Base-by-base conservation (phyloP, 2,329 filamentous ascomycete species). In the Alternaria novae-zelandiae region DNA sequence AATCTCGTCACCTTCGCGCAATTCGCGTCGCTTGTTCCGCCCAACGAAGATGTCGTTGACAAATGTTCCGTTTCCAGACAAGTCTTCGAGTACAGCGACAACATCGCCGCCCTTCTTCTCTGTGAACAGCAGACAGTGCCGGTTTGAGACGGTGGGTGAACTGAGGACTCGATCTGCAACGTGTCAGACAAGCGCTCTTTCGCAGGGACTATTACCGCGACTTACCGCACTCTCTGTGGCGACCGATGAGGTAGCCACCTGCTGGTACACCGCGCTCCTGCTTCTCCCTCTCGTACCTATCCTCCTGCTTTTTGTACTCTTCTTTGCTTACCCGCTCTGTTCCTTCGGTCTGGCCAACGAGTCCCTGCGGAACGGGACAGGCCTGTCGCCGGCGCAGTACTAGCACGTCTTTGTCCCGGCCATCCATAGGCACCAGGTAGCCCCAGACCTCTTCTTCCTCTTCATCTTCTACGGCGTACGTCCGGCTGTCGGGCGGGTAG, bases 51-150 rank as follows among this genome's bases (percentile, higher is more conserved):
- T 91, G 72, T 97, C 94, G 75, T 98, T 98, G 72, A 99, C 91
- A 77, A 94, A 99, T 0, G 96, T 99, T 54, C 96, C 96, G 77
- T 99, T 99, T 76, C 90, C 96, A 7, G 96, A 99, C 20, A 98
- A 83, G 79, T 99, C 96, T 78, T 99, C 94, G 6, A 99, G 81
- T 12, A 98, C 87, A 9, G 93, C 95, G 45, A 89, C 81, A 1
- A 84, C 76, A 65, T 85, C 84, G 32, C 88, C 87, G 54, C 83
- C 82, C 66, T 84, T 86, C 68, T 86, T 88, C 75, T 90, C 86
- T 54, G 83, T 85, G 73, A 91, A 92, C 2, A 93, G 70, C 9
- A 92, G 81, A 67, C 90, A 93, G 79, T 94, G 92, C 5, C 94
- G 88, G 76, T 98, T 98, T 17, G 94, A 97, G 46, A 97, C 90